Conservation (phyloP, 371 early-diverging fungal species). For the Mucor racemosus region DNA sequence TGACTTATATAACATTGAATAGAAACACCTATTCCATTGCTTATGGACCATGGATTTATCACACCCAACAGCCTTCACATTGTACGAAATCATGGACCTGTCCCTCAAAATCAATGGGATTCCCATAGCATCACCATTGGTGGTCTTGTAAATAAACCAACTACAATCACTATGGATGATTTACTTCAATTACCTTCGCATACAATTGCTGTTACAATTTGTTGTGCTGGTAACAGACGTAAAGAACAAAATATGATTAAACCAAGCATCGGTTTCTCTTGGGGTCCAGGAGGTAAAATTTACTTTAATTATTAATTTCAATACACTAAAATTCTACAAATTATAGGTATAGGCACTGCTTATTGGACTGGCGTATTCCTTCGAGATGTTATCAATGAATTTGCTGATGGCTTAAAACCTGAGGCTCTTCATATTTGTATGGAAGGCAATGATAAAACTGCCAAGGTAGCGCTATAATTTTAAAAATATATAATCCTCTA, state of each 20-base stretch:
- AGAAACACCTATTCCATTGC: conserved; percentile 55
- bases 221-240: conserved; percentile 87
- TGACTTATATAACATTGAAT: neutral
- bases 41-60: conserved; percentile 56
- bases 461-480: conserved; percentile 34
- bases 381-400: conserved; percentile 67
- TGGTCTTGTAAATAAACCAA: conserved; percentile 55
- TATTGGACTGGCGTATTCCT: conserved; percentile 84
- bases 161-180: conserved; percentile 61
- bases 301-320: neutral
- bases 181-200: conserved; percentile 52
- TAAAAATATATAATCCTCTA: neutral
- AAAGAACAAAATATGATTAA: conserved; percentile 80
- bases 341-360: conserved; percentile 77
- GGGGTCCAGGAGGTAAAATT: conserved; percentile 24
- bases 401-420: conserved; percentile 52
- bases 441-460: conserved; percentile 67
- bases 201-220: conserved; percentile 62
- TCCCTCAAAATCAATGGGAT: conserved; percentile 67
- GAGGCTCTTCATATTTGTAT: conserved; percentile 72
- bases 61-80: conserved; percentile 64
- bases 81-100: conserved; percentile 86
- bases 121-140: conserved; percentile 40
- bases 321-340: neutral
- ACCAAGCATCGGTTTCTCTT: conserved; percentile 69